Evolutionary conservation across 495 filamentous ascomycete species (phyloP), one percentile per base, ranked within the genome.

Genomic region (Aspergillus taichungensis): DNA sequence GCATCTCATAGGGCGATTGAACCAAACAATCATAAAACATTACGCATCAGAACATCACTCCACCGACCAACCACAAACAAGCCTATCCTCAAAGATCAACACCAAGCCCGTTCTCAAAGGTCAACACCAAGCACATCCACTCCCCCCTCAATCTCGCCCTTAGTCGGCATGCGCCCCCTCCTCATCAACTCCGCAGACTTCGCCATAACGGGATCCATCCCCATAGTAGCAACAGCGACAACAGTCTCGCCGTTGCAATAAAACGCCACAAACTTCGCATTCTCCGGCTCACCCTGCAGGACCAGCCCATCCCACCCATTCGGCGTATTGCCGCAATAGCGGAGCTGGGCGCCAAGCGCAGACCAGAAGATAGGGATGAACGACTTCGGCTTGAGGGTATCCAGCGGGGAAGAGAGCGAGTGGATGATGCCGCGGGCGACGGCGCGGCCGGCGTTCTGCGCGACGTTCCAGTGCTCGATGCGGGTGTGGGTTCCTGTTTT

Each of bases 391-490:
- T 69, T 73, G 53, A 51, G 66, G 60, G 28, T 80, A 2, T 50
- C 41, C 7, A 60, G 32, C 0, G 61, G 39, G 9, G 50, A 43
- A 6, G 47, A 41, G 6, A 52, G 52, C 9, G 52, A 75, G 46
- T 82, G 75, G 31, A 76, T 71, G 45, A 98, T 95, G 47, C 84
- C 74, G 43, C 69, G 65, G 5, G 87, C 92, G 6, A 81, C 92
- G 14, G 72, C 69, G 12, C 91, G 83, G 5, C 92, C 92, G 5
- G 84, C 68, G 52, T 96, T 96, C 64, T 97, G 92, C 3, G 92
- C 92, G 2, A 98, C 92, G 61, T 96, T 89, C 91, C 90, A 98
- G 61, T 98, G 92, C 70, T 98, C 94, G 62, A 95, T 95, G 45
- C 87, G 72, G 2, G 75, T 77, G 24, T 71, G 71, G 5, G 68